Evolutionary conservation across 202 grass and related monocot species (phyloP).

Genomic region (Setaria viridis): DNA sequence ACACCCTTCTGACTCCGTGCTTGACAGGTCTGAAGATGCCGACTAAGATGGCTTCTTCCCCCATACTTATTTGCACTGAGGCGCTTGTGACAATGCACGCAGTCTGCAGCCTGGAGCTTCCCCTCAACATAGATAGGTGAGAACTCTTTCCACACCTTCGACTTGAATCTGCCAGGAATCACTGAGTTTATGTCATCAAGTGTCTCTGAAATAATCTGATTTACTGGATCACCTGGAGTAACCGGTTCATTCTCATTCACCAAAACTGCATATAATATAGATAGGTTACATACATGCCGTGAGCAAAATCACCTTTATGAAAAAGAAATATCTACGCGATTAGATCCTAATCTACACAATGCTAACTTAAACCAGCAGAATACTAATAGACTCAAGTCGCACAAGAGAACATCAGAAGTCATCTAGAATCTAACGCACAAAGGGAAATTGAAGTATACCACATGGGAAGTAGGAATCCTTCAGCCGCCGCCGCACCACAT

Average conservation of each 20-base stretch:
- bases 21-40: conserved; percentile 62
- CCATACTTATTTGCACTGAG: conserved; percentile 65
- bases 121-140: conserved; percentile 51
- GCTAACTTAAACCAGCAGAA: conserved; percentile 1
- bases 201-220: conserved; percentile 40
- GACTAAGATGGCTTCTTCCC: conserved; percentile 63
- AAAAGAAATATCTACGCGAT: background rate
- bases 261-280: conserved; percentile 44
- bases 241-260: conserved; percentile 36
- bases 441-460: conserved; percentile 35
- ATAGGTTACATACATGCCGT: conserved; percentile 3
- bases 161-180: conserved; percentile 64
- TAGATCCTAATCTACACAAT: conserved; percentile 37
- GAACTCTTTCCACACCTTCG: conserved; percentile 70
- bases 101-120: conserved; percentile 60
- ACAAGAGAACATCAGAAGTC: background rate
- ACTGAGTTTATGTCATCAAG: conserved; percentile 39
- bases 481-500: conserved; percentile 15
- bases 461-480: conserved; percentile 58
- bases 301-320: background rate
- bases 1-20: conserved; percentile 40
- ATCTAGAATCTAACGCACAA: background rate
- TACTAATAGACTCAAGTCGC: background rate
- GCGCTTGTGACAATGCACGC: conserved; percentile 61
- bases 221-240: conserved; percentile 35